Evolutionary conservation across 192 early-diverging fungal species (phyloP).

Genomic region (Backusella morwellensis): DNA sequence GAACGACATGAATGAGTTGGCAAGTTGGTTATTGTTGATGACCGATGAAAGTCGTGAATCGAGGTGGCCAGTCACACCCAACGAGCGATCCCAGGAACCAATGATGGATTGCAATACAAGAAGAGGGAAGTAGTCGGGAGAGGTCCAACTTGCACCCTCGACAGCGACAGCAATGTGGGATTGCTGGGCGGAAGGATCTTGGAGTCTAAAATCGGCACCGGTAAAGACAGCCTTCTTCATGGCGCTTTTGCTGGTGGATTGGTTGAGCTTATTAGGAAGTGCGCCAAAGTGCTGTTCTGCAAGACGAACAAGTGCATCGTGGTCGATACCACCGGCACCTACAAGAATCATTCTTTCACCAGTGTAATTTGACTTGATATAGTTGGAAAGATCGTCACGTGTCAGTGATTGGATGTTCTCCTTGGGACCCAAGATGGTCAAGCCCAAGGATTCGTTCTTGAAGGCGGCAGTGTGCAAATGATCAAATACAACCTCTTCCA

Average conservation of each 20-base stretch:
- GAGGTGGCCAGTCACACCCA: conserved; percentile 85
- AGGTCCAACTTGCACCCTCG: conserved; percentile 94
- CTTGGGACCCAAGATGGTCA: conserved; percentile 91
- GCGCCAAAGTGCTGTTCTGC: conserved; percentile 91
- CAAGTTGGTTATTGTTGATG: conserved; percentile 80
- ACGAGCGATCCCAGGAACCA: conserved; percentile 94
- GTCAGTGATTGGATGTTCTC: conserved; percentile 92
- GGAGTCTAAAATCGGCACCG: conserved; percentile 78
- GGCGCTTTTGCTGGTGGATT: conserved; percentile 19
- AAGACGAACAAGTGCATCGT: conserved; percentile 89
- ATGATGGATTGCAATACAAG: conserved; percentile 94
- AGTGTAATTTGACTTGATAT: conserved; percentile 94
- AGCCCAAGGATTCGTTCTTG: conserved; percentile 84
- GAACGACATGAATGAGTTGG: conserved; percentile 99
- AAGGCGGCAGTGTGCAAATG: conserved; percentile 96
- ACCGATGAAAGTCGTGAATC: conserved; percentile 84
- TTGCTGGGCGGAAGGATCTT: conserved; percentile 81
- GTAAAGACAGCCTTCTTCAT: conserved; percentile 76
- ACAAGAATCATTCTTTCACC: conserved; percentile 97
- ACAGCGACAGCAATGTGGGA: conserved; percentile 98
- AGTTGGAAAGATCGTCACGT: conserved; percentile 82
- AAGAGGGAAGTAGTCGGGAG: conserved; percentile 93
- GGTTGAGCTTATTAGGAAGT: conserved; percentile 47
- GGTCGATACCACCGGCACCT: conserved; percentile 89
- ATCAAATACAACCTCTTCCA: conserved; percentile 99